A percentile compares a stretch with the other conserved stretches of the same genome.
Conservation (phyloP, 441 rosid genomes). For the Erodium moschatum region DNA sequence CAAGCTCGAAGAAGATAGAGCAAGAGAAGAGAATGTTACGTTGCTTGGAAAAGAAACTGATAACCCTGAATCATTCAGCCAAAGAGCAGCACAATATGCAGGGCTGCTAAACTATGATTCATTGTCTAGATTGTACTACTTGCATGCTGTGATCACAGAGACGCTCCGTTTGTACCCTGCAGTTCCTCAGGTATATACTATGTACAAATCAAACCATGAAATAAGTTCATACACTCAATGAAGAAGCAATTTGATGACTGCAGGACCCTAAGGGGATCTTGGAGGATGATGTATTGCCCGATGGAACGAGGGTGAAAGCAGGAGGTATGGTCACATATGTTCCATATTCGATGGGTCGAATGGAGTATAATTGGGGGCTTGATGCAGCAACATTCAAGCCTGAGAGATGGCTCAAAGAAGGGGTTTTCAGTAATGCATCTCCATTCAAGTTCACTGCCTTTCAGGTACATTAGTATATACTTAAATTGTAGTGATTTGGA, state of each 20-base stretch:
- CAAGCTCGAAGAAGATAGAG: conserved; percentile 51
- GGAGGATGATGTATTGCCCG: conserved; percentile 74
- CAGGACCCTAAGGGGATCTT: conserved; percentile 83
- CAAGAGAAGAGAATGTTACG: conserved; percentile 40
- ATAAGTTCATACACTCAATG: not conserved
- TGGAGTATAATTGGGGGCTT: conserved; percentile 87
- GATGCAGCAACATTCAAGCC: conserved; percentile 77
- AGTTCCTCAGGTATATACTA: conserved; percentile 65
- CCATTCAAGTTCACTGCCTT: conserved; percentile 94
- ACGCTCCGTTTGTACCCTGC: conserved; percentile 88
- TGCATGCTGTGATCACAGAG: conserved; percentile 85
- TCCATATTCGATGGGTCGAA: conserved; percentile 91
- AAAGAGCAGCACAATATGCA: conserved; percentile 46
- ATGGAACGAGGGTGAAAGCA: conserved; percentile 82
- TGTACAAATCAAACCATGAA: not conserved
- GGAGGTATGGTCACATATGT: conserved; percentile 95
- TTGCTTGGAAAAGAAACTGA: conserved; percentile 32
- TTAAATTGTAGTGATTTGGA: not conserved
- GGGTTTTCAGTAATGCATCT: conserved; percentile 68
- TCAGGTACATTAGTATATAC: conserved; percentile 38
- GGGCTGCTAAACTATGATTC: conserved; percentile 66
- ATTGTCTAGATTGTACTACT: conserved; percentile 53
- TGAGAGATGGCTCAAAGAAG: conserved; percentile 89
- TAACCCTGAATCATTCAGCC: conserved; percentile 41
- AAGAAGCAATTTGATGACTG: conserved; percentile 6